Conservation (phyloP, 1,139 yeast genomes). For the Lodderomyces elongisporus region DNA sequence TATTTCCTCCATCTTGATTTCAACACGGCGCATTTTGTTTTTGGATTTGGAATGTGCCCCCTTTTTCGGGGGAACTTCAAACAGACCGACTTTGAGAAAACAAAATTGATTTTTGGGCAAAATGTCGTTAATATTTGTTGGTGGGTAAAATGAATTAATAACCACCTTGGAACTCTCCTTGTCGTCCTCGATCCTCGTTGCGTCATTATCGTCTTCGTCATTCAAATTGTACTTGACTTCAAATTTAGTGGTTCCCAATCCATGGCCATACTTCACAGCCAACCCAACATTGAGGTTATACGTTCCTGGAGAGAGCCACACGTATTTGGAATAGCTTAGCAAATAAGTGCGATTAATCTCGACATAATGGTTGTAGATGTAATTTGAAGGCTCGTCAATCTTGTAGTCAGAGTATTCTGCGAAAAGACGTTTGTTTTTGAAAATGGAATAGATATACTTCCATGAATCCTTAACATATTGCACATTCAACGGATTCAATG, state of each 20-base stretch:
- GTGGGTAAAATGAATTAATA: constrained; percentile 45
- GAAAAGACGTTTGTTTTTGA: constrained; percentile 48
- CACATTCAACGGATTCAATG: constrained; percentile 19
- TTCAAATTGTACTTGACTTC: constrained; percentile 32
- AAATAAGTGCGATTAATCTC: constrained; percentile 47
- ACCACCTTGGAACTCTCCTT: neutral
- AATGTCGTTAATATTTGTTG: constrained; percentile 53
- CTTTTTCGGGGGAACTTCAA: constrained; percentile 20
- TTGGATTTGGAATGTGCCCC: neutral
- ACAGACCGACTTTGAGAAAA: constrained; percentile 49
- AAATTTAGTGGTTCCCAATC: constrained; percentile 57
- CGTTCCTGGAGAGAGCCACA: constrained; percentile 48
- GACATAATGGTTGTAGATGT: constrained; percentile 40
- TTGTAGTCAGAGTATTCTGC: constrained; percentile 49
- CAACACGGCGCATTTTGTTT: constrained; percentile 32
- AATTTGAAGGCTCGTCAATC: constrained; percentile 47
- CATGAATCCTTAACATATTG: constrained; percentile 47
- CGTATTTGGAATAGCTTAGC: constrained; percentile 40
- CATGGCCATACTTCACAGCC: constrained; percentile 49
- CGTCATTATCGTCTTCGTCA: constrained; percentile 11
- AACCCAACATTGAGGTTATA: constrained; percentile 51
- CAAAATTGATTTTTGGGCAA: constrained; percentile 51
- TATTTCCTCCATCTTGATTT: constrained; percentile 54
- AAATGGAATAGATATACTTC: constrained; percentile 47
- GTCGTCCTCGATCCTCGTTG: neutral